Conservation (phyloP, 306 rosid genomes). For the Notholithocarpus densiflorus region DNA sequence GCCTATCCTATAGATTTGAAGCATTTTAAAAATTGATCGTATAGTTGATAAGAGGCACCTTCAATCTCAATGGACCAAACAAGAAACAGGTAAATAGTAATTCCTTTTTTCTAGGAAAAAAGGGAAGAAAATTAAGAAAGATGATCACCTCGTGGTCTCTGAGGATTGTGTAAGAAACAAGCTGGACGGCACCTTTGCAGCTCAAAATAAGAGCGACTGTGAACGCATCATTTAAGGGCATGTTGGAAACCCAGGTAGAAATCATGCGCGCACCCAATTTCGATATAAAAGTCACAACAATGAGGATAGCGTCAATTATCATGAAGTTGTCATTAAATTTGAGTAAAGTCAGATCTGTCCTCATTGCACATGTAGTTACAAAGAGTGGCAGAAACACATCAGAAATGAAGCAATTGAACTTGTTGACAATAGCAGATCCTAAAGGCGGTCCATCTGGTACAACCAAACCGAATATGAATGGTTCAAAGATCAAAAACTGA, state of each 20-base stretch:
- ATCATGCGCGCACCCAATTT: slow-evolving; percentile 16
- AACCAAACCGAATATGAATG: slow-evolving; percentile 50
- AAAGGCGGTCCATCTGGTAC: slow-evolving; percentile 65
- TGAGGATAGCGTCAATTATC: background rate
- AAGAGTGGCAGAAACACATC: slow-evolving; percentile 52
- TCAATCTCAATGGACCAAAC: background rate
- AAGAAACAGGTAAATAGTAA: background rate
- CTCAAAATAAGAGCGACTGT: slow-evolving; percentile 52
- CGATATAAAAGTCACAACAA: background rate
- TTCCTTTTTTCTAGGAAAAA: background rate
- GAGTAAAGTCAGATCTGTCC: slow-evolving; percentile 22
- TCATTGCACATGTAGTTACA: slow-evolving; percentile 36
- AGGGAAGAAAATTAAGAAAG: background rate
- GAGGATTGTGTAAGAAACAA: background rate
- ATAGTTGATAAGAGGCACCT: background rate
- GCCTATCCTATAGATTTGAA: too few species aligned
- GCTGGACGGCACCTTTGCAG: slow-evolving; percentile 51
- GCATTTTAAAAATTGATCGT: too few species aligned
- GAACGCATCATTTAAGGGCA: slow-evolving; percentile 44
- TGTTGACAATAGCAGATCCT: slow-evolving; percentile 53
- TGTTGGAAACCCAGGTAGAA: slow-evolving; percentile 21
- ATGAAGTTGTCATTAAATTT: background rate
- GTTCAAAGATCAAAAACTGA: slow-evolving; percentile 40
- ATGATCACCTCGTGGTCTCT: slow-evolving; percentile 24
- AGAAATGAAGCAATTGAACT: slow-evolving; percentile 30